Percentiles rank a stretch among this genome's conserved stretches.
Conservation (phyloP, 768 basidiomycete species). For the Hemileccinum rubropunctum region DNA sequence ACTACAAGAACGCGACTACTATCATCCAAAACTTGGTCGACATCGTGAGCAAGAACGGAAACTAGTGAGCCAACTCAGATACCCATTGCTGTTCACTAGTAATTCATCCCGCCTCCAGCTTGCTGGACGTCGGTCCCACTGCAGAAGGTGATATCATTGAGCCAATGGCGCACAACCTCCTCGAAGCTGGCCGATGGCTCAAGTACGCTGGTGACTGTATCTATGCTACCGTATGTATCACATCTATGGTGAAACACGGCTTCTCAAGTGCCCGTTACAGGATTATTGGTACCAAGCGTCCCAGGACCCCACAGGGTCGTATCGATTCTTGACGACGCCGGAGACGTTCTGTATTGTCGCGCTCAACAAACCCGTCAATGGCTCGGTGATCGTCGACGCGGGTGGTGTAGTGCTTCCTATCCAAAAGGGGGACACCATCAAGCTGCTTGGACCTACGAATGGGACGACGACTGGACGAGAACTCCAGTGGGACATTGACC, state of each 20-base stretch:
- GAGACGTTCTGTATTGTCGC: slow-evolving; percentile 51
- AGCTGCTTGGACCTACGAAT: slow-evolving; percentile 35
- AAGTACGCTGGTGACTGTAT: slow-evolving; percentile 49
- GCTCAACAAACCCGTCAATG: slow-evolving; percentile 35
- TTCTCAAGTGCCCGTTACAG: slow-evolving; percentile 21
- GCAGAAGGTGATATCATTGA: slow-evolving; percentile 52
- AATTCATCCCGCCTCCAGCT: slow-evolving; percentile 25
- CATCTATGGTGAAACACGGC: not conserved
- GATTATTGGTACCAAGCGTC: slow-evolving; percentile 48
- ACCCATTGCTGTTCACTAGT: not conserved
- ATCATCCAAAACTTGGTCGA: slow-evolving; percentile 53
- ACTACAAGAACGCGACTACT: slow-evolving; percentile 49
- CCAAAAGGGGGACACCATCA: slow-evolving; percentile 40
- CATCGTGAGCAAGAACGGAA: slow-evolving; percentile 61
- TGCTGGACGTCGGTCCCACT: slow-evolving; percentile 53
- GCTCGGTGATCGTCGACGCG: slow-evolving; percentile 33
- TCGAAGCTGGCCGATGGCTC: slow-evolving; percentile 53
- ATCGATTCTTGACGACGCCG: slow-evolving; percentile 49
- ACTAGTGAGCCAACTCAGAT: slow-evolving; percentile 40
- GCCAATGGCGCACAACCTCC: slow-evolving; percentile 45
- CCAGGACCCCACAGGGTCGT: slow-evolving; percentile 34
- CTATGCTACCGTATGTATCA: slow-evolving; percentile 43
- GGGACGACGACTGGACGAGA: slow-evolving; percentile 3
- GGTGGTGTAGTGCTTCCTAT: slow-evolving; percentile 42
- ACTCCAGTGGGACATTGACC: slow-evolving; percentile 29